Evolutionary conservation across 1,284 basidiomycete genomes (phyloP), one percentile per base, ranked within the genome.

Genomic region (Malassezia restricta): DNA sequence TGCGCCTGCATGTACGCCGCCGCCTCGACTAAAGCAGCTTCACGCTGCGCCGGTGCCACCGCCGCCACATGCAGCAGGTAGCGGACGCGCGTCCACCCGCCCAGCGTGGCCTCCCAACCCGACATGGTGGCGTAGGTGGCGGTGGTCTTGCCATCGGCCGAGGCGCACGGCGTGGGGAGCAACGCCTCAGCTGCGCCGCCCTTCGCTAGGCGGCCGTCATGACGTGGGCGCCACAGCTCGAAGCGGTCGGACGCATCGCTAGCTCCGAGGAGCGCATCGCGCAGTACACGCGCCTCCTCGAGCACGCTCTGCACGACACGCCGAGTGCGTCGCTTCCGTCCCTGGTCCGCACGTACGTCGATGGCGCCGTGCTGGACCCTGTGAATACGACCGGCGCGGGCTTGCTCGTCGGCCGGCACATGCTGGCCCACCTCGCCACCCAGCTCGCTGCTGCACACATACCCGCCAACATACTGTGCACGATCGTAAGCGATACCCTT

Each of bases 371-470:
- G 3, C 35, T 54, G 28, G 43, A 49, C 3, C 46, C 35, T 3
- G 35, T 20, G 7, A 54, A 54, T 33, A 31, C 40, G 15, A 24
- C 41, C 4, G 52, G 52, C 12, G 52, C 47, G 3, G 52, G 52
- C 4, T 45, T 54, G 8, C 48, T 54, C 14, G 47, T 42, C 6
- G 52, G 40, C 8, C 44, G 44, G 29, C 52, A 45, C 17, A 14
- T 31, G 8, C 20, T 39, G 41, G 28, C 40, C 0, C 12, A 30
- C 15, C 8, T 32, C 8, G 20, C 44, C 31, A 11, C 6, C 20
- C 9, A 14, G 12, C 40, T 33, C 3, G 8, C 39, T 15, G 15
- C 14, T 9, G 51, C 45, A 6, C 40, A 48, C n/a, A 24, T 24
- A 24, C 20, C 20, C 20, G 20, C 20, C 2, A 24, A 24, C 20